Conservation (phyloP, 176 grass and related monocot genomes). For the Aegilops bicornis region DNA sequence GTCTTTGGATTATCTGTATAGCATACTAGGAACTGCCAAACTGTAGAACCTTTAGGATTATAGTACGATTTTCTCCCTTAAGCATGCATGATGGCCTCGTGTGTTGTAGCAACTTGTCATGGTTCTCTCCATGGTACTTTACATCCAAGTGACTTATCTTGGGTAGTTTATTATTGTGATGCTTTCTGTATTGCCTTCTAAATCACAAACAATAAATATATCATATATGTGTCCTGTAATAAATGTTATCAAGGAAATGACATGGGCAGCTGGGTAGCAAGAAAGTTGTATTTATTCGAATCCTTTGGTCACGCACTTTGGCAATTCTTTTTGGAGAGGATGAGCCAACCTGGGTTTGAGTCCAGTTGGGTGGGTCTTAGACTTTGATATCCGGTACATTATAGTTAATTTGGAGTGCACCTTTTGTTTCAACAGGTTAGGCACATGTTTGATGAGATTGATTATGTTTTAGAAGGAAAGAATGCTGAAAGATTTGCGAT, state of each 20-base stretch:
- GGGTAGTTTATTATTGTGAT: conserved; percentile 18
- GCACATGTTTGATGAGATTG: conserved; percentile 99
- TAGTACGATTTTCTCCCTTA: background rate
- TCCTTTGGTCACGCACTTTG: background rate
- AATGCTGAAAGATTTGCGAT: conserved; percentile 90
- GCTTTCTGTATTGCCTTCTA: background rate
- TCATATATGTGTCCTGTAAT: background rate
- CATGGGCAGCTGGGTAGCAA: background rate
- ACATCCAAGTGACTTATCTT: background rate
- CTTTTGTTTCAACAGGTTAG: conserved; percentile 67
- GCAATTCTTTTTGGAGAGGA: background rate
- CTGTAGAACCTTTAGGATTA: background rate
- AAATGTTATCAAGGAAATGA: background rate
- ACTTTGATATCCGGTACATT: background rate
- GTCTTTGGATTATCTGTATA: background rate
- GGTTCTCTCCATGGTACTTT: background rate
- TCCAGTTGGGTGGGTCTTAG: conserved; percentile 12
- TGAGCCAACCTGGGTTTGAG: background rate
- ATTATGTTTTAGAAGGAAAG: conserved; percentile 81
- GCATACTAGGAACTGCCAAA: background rate
- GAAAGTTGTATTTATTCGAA: background rate
- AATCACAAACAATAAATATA: background rate
- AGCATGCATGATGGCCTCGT: background rate
- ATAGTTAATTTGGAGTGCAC: conserved; percentile 1
- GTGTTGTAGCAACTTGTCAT: background rate